Evolutionary conservation across 2,329 filamentous ascomycete genomes (phyloP), one percentile per base, ranked within the genome.

Genomic region (Fusarium abutilonis): DNA sequence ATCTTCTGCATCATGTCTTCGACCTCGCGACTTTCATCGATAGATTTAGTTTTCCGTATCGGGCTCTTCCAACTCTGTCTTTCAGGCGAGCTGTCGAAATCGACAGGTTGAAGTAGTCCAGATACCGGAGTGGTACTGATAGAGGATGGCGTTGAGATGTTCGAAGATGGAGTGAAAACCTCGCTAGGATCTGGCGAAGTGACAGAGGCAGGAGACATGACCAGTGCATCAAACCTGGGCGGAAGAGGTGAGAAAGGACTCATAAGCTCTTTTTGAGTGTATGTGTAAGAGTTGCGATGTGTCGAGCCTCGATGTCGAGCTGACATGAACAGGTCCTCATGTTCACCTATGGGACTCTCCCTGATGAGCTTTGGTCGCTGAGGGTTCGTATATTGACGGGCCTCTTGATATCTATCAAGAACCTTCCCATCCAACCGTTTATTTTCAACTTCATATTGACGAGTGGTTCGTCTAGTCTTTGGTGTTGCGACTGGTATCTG

Each of bases 111-210:
- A 3, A 31, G 15, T 15, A 23, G 17, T 14, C 40, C 21, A 4
- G 42, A 40, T 10, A 21, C 36, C 8, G 13, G 9, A 4, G 29
- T 40, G 23, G 39, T 46, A 9, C 10, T 14, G 15, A 52, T 10
- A 34, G 60, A 61, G 13, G 17, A 17, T 19, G 56, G 60, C 4
- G 61, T 65, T 6, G 36, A 52, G 7, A 17, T 26, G 35, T 29
- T 6, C 13, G 40, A 58, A 5, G 28, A 4, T 2, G 52, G 52
- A 19, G 52, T 58, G 4, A 64, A 64, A 9, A 64, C 3, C 9
- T 65, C 52, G 28, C 38, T 47, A 11, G 34, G n/a, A 9, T 15
- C 38, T 29, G 56, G 61, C 23, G 61, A 62, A 9, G 43, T 6
- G 11, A 51, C 29, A 9, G 61, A 64, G 14, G 6, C 51, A 11